A percentile compares a stretch with the other conserved stretches of the same genome.
These are phyloP conservation scores for Ophiorrhiza pumila DNA, from an alignment of 257 asterid species.

Conservation along the genomic window DNA sequence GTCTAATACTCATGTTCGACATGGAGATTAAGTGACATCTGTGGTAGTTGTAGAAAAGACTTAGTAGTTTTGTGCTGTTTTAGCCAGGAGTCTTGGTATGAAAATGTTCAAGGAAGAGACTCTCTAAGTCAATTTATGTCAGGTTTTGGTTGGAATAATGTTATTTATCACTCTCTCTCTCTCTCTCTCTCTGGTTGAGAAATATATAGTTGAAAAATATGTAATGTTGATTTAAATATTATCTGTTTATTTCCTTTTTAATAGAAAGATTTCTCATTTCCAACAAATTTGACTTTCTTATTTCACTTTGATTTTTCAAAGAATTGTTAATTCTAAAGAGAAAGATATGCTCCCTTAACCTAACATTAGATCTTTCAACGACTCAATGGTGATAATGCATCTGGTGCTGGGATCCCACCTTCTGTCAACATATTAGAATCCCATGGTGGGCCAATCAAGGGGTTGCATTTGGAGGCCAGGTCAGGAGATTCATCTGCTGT, in stretches of 20 bases:
- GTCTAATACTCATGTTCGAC: neutral
- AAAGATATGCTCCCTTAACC: constrained; percentile 40
- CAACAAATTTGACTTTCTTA: neutral
- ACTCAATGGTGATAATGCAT: constrained; percentile 35
- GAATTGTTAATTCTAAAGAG: neutral
- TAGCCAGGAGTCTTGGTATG: neutral
- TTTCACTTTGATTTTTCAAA: neutral
- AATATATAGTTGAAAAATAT: neutral
- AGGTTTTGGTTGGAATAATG: neutral
- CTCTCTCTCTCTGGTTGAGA: neutral
- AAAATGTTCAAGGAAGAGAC: neutral
- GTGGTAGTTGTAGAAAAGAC: neutral
- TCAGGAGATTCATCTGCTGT: constrained; percentile 72
- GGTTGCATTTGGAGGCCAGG: constrained; percentile 64
- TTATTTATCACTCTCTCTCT: neutral
- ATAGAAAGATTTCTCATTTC: neutral
- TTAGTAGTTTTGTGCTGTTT: neutral
- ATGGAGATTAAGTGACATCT: neutral
- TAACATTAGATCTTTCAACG: constrained; percentile 65
- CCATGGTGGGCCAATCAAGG: constrained; percentile 62
- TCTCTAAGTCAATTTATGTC: neutral
- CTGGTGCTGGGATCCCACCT: constrained; percentile 44
- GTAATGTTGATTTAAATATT: neutral
- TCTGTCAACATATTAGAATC: constrained; percentile 67
- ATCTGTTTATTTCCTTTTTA: neutral